Evolutionary conservation across 768 basidiomycete species (phyloP).

Genomic region (Tylopilus subfusipes): DNA sequence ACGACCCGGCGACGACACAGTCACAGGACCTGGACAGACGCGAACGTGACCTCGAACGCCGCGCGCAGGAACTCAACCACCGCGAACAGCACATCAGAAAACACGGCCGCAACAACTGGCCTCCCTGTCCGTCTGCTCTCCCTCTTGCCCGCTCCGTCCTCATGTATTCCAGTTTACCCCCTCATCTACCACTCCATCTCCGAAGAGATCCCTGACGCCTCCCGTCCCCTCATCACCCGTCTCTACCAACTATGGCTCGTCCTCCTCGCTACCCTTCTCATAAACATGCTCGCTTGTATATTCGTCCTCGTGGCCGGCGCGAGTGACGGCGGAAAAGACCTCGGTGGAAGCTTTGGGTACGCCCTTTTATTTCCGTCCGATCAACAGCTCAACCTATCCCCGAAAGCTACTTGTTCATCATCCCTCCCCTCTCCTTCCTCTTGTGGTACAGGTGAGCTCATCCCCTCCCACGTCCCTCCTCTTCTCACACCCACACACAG

Average conservation of each 20-base stretch:
- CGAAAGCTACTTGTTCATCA: slow-evolving; percentile 73
- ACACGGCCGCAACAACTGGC: slow-evolving; percentile 92
- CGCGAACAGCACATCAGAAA: slow-evolving; percentile 66
- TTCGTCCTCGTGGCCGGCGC: slow-evolving; percentile 77
- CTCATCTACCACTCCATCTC: slow-evolving; percentile 91
- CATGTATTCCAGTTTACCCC: slow-evolving; percentile 68
- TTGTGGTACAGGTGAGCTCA: slow-evolving; percentile 86
- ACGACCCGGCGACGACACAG: slow-evolving; percentile 53
- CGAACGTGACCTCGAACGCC: slow-evolving; percentile 75
- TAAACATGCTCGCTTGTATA: slow-evolving; percentile 92
- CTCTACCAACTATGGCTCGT: slow-evolving; percentile 95
- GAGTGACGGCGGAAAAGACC: slow-evolving; percentile 69
- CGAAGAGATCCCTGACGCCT: slow-evolving; percentile 84
- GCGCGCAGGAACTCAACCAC: slow-evolving; percentile 71
- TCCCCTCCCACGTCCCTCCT: slow-evolving; percentile 5
- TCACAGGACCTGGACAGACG: slow-evolving; percentile 66
- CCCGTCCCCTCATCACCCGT: slow-evolving; percentile 74
- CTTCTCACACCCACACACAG: slow-evolving; percentile 36
- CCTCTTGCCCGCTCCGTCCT: slow-evolving; percentile 14
- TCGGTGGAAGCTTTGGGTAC: slow-evolving; percentile 81
- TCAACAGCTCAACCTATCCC: slow-evolving; percentile 13
- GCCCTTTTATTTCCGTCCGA: slow-evolving; percentile 27
- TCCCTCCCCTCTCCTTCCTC: slow-evolving; percentile 77
- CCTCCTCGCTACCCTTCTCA: slow-evolving; percentile 70
- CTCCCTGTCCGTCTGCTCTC: slow-evolving; percentile 60